Conservation (phyloP, 257 asterid species). For the Gentiana straminea region DNA sequence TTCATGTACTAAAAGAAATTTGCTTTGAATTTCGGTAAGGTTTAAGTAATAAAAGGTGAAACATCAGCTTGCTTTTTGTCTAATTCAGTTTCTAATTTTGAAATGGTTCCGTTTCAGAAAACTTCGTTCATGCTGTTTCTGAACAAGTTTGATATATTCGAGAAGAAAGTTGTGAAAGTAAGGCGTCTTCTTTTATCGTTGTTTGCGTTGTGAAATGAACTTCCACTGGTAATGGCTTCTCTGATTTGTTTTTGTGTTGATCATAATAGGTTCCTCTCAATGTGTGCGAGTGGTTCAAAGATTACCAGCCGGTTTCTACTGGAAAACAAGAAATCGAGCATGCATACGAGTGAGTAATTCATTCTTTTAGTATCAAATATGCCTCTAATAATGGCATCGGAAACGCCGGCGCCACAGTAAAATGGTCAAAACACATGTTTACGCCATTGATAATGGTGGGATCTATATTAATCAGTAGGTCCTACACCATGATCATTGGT, state of each 20-base stretch:
- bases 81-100: not conserved
- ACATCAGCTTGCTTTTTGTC: not conserved
- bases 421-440: no score
- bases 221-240: conserved; percentile 18
- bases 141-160: conserved; percentile 94
- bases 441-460: no score
- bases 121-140: conserved; percentile 96
- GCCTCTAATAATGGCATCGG: no score
- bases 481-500: no score
- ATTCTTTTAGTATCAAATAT: conserved; percentile 4
- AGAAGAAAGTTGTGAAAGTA: conserved; percentile 87
- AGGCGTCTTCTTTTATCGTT: conserved; percentile 21
- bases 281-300: conserved; percentile 87
- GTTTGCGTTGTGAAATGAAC: conserved; percentile 4
- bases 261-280: conserved; percentile 71
- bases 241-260: conserved; percentile 7
- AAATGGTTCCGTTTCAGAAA: conserved; percentile 39
- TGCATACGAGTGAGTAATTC: conserved; percentile 82
- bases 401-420: no score
- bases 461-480: no score
- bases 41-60: not conserved
- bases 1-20: conserved; percentile 11
- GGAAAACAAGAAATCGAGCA: conserved; percentile 97
- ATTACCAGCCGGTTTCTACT: conserved; percentile 83
- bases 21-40: not conserved